Conservation (phyloP, 2,329 filamentous ascomycete species). For the Xylaria sp. region DNA sequence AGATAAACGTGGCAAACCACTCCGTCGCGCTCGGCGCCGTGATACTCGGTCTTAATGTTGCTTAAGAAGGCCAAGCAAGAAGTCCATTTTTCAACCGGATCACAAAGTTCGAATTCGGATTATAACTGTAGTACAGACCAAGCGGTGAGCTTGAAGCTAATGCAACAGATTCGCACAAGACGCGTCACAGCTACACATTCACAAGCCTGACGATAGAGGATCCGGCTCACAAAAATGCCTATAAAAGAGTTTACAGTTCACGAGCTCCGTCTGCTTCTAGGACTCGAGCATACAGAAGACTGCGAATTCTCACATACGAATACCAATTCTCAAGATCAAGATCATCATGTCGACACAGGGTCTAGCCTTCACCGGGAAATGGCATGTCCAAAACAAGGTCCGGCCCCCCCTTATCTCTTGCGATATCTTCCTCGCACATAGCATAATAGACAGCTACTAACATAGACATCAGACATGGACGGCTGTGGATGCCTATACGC, state of each 20-base stretch:
- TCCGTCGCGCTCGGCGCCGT: conserved; percentile 7
- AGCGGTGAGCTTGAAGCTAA: conserved; percentile 17
- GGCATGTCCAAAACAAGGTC: conserved; percentile 33
- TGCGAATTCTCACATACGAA: conserved; percentile 11
- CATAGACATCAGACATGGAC: conserved; percentile 30
- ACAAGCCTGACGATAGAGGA: neutral
- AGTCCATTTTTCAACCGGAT: neutral
- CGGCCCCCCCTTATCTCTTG: neutral
- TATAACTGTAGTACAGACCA: neutral
- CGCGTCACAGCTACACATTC: conserved; percentile 6
- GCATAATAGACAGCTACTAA: conserved; percentile 3
- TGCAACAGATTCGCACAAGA: neutral
- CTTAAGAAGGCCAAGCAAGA: neutral
- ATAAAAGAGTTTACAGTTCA: conserved; percentile 37
- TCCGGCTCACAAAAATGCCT: conserved; percentile 23
- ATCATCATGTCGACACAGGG: conserved; percentile 33
- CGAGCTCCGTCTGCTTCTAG: conserved; percentile 32
- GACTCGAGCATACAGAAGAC: conserved; percentile 31
- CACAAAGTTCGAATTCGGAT: neutral
- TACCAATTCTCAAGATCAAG: conserved; percentile 11
- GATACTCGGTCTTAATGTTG: neutral
- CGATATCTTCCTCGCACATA: neutral
- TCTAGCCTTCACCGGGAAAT: conserved; percentile 21
- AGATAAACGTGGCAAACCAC: conserved; percentile 26
- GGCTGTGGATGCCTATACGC: conserved; percentile 33